Evolutionary conservation across 2,329 filamentous ascomycete genomes (phyloP).

Genomic region (Xylariomycetidae sp.): DNA sequence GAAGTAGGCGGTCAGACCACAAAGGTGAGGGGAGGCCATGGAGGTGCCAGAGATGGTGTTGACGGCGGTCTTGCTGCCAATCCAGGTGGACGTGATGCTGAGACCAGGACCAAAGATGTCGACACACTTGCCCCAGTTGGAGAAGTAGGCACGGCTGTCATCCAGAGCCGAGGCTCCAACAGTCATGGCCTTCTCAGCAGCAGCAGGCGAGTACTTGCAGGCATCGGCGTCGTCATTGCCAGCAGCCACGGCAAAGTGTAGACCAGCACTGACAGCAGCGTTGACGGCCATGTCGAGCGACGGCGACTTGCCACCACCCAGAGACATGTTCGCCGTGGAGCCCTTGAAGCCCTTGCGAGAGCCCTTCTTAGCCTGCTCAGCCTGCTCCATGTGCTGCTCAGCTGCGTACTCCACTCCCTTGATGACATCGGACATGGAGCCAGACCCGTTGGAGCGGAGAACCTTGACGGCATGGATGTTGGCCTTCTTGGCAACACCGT

Average conservation of each 20-base stretch:
- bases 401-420: slow-evolving; percentile 97
- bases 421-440: slow-evolving; percentile 97
- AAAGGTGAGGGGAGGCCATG: slow-evolving; percentile 97
- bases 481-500: slow-evolving; percentile 99
- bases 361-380: slow-evolving; percentile 73
- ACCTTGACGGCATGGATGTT: slow-evolving; percentile 97
- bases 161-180: slow-evolving; percentile 90
- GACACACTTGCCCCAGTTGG: slow-evolving; percentile 99
- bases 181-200: slow-evolving; percentile 85
- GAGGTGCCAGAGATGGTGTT: slow-evolving; percentile 99
- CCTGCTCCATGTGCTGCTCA: slow-evolving; percentile 68
- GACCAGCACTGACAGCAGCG: slow-evolving; percentile 81
- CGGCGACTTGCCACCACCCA: slow-evolving; percentile 93
- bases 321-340: slow-evolving; percentile 97
- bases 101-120: slow-evolving; percentile 98
- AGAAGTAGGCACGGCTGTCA: slow-evolving; percentile 98
- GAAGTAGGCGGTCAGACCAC: slow-evolving; percentile 94
- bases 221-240: slow-evolving; percentile 99
- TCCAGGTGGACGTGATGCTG: slow-evolving; percentile 98
- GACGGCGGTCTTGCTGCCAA: slow-evolving; percentile 88
- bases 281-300: slow-evolving; percentile 90
- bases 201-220: slow-evolving; percentile 97
- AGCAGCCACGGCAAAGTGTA: slow-evolving; percentile 97
- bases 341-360: slow-evolving; percentile 98
- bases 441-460: slow-evolving; percentile 91